phyloP scores from a whole-genome alignment of 129 eudicot genomes.

The Flaveria bidentis region DNA sequence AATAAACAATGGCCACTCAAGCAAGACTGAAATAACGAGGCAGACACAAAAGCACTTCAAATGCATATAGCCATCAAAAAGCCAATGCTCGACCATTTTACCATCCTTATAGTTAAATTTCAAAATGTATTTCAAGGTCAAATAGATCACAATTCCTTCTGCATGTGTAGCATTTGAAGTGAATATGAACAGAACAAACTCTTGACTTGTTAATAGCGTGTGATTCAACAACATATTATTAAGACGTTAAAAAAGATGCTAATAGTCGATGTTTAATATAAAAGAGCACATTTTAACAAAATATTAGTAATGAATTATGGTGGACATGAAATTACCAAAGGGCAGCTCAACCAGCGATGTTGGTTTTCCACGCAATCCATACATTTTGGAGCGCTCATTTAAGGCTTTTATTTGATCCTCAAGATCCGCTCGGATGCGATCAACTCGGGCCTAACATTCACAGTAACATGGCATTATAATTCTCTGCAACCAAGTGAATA shows the following conservation, averaged over 20 bases:
- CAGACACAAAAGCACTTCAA: neutral
- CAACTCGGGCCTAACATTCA: slow-evolving; percentile 54
- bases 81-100: neutral
- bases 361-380: slow-evolving; percentile 86
- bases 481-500: neutral
- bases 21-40: neutral
- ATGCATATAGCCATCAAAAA: neutral
- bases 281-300: neutral
- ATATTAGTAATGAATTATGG: neutral
- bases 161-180: neutral
- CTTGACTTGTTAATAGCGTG: neutral
- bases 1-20: neutral
- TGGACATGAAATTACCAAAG: slow-evolving; percentile 56
- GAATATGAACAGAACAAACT: neutral
- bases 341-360: slow-evolving; percentile 83
- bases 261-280: neutral
- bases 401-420: slow-evolving; percentile 75
- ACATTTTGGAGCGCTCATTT: slow-evolving; percentile 84
- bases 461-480: neutral
- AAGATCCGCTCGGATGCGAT: slow-evolving; percentile 61
- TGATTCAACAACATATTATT: slow-evolving; percentile 12
- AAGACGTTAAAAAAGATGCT: neutral
- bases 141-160: neutral
- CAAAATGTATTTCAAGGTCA: neutral
- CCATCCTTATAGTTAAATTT: neutral